Evolutionary conservation across 139 green algal species (phyloP).

Genomic region (Picocystis salinarum): DNA sequence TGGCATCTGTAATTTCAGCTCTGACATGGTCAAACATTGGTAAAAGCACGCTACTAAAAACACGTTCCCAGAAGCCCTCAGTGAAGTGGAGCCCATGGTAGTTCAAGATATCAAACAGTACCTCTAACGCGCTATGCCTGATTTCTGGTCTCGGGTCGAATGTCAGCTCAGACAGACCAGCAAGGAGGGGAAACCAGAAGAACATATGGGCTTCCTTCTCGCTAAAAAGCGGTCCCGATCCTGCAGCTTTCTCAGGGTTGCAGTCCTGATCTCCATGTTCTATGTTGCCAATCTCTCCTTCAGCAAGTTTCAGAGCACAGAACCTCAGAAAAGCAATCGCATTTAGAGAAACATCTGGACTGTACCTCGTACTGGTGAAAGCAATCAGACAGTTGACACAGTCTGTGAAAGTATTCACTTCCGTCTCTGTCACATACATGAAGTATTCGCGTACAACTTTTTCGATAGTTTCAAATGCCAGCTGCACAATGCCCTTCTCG

Average conservation of each 20-base stretch:
- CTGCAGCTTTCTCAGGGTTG: conserved; percentile 7
- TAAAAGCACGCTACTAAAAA: conserved; percentile 88
- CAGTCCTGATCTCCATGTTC: conserved; percentile 9
- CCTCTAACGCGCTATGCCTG: conserved; percentile 30
- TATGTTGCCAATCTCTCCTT: conserved; percentile 66
- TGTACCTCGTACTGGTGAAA: conserved; percentile 95
- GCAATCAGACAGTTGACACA: conserved; percentile 98
- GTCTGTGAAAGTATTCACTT: conserved; percentile 94
- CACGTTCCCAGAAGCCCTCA: conserved; percentile 69
- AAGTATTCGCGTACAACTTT: conserved; percentile 97
- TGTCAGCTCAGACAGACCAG: conserved; percentile 84
- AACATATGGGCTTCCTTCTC: conserved; percentile 87
- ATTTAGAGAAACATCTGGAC: conserved; percentile 79
- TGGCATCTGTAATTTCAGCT: conserved; percentile 52
- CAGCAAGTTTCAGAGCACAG: conserved; percentile 86
- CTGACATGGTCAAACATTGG: conserved; percentile 95
- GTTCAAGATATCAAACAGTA: conserved; percentile 88
- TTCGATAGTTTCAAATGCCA: conserved; percentile 91
- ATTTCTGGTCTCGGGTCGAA: conserved; percentile 87
- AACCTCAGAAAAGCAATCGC: conserved; percentile 93
- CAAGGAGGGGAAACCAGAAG: conserved; percentile 98
- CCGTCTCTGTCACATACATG: conserved; percentile 89
- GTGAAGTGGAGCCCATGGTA: conserved; percentile 84
- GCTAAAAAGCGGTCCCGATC: conserved; percentile 26
- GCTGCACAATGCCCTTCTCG: conserved; percentile 31